Evolutionary conservation across 2,329 filamentous ascomycete genomes (phyloP), one percentile per base, ranked within the genome.

Genomic region (Hymenoscyphus occultus): DNA sequence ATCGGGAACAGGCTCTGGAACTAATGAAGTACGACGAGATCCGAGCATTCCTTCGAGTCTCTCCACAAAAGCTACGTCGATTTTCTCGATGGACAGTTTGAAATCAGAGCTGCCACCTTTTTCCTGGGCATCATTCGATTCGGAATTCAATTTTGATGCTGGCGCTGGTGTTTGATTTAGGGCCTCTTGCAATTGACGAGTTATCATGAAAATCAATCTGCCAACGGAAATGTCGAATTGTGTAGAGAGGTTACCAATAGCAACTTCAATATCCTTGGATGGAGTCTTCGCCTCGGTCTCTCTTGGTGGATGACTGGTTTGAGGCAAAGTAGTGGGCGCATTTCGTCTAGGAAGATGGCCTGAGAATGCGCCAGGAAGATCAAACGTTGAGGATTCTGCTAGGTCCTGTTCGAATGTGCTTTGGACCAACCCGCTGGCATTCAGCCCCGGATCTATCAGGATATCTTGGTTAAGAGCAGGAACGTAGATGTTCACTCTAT

Each of bases 341-440:
- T 35, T 63, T 51, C 56, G 67, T 54, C 58, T 62, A 32, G 70
- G 67, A 13, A 74, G 65, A 54, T 79, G 76, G 19, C 84, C 76
- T 0, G 86, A 89, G 72, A 89, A 89, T 2, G 86, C 82, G 0
- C 86, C 87, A 1, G 86, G 86, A 2, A 88, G 73, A 70, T 86
- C 80, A 0, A 82, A 80, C n/a, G 79, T 79, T 12, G 78, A 68
- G 39, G 76, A 79, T 28, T 69, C 67, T 12, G 68, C 68, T 67
- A 65, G 31, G 56, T 70, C 68, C 56, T 19, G 66, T 59, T 71
- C 70, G 60, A 70, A 70, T 31, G 63, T 64, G 40, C 64, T 69
- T 31, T 63, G 61, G 10, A 65, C 66, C 31, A 68, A 48, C n/a
- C 57, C 62, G 13, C 51, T 67, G 28, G 64, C 40, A 51, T 40